phyloP scores from a whole-genome alignment of 148 eudicot species.

The Vaccinium macrocarpon region DNA sequence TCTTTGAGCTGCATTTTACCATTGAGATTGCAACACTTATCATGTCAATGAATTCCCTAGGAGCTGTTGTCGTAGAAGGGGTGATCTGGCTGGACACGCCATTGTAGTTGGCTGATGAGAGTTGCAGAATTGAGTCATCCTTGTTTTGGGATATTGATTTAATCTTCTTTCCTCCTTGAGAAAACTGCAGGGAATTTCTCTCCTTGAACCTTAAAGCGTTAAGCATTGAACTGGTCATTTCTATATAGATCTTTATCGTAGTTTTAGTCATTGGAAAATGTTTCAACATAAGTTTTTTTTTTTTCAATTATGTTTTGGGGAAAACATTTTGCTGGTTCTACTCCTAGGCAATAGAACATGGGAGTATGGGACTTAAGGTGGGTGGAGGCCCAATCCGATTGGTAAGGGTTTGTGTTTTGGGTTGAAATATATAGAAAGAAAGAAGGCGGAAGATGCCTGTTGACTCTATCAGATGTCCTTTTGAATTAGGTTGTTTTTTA shows the following conservation, averaged over 20 bases:
- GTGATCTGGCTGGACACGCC: not conserved
- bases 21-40: not conserved
- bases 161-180: not conserved
- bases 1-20: not conserved
- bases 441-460: not conserved
- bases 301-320: not conserved
- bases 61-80: not conserved
- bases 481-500: not conserved
- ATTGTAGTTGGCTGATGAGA: not conserved
- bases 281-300: not conserved
- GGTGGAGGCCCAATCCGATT: not conserved
- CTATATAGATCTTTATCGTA: not conserved
- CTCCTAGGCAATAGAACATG: not conserved
- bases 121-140: not conserved
- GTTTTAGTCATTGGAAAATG: not conserved
- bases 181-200: not conserved
- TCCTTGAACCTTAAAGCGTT: not conserved
- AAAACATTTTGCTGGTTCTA: not conserved
- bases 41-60: not conserved
- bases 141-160: not conserved
- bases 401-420: too few relatives aligned
- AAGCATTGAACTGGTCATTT: not conserved
- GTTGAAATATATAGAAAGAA: too few relatives aligned
- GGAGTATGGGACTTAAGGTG: not conserved
- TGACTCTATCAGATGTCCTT: conserved; percentile 2